A percentile compares a stretch with the other conserved stretches of the same genome.
Conservation (phyloP, 2,329 filamentous ascomycete species). For the Nigrospora oryzae region DNA sequence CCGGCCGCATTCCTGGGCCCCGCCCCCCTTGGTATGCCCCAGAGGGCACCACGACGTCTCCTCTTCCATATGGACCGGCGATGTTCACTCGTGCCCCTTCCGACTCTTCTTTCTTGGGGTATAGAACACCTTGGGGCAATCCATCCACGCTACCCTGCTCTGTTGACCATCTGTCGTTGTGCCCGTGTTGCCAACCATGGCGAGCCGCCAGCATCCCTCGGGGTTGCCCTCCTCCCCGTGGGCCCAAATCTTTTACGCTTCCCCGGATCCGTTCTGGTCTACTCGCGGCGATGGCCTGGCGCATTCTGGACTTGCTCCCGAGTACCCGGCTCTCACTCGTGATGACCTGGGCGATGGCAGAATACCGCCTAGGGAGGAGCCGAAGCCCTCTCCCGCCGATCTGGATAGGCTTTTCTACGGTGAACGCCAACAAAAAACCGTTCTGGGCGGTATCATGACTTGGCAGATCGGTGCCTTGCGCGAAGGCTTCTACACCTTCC, state of each 20-base stretch:
- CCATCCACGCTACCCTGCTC: too few relatives aligned
- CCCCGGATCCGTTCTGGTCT: neutral
- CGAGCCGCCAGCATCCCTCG: too few relatives aligned
- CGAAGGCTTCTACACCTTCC: neutral
- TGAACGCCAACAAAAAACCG: neutral
- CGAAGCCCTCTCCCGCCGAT: neutral
- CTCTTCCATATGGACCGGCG: too few relatives aligned
- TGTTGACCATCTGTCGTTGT: too few relatives aligned
- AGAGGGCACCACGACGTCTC: too few relatives aligned
- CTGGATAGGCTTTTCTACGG: slow-evolving; percentile 2
- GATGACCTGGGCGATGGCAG: neutral
- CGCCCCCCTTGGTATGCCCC: too few relatives aligned
- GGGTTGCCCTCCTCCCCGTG: slow-evolving; percentile 1
- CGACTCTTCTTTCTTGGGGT: too few relatives aligned
- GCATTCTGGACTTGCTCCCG: slow-evolving; percentile 2
- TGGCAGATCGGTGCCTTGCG: slow-evolving; percentile 2
- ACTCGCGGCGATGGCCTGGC: neutral
- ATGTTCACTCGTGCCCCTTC: too few relatives aligned
- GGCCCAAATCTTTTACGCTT: slow-evolving; percentile 2
- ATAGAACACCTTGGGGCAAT: too few relatives aligned
- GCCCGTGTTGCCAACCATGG: too few relatives aligned
- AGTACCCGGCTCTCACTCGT: neutral
- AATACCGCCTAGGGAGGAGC: neutral
- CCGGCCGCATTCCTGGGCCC: too few relatives aligned
- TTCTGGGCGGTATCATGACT: neutral